Base-by-base conservation (phyloP, 1,284 basidiomycete genomes). In the Pisolithus thermaeus region DNA sequence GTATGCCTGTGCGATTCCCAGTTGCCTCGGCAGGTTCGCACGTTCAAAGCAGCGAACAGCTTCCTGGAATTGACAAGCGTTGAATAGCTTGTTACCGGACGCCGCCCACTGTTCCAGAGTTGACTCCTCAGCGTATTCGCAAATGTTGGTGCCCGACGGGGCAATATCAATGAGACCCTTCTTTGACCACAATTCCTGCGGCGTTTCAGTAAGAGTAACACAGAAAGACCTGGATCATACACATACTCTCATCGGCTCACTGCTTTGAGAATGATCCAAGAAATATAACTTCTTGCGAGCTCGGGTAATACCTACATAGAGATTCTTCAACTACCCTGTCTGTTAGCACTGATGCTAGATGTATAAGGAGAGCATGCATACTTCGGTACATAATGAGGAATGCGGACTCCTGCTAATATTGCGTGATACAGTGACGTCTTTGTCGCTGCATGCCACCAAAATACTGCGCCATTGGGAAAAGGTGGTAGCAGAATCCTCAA, bases 261-360 rank as follows among this genome's bases (percentile, higher is more conserved):
- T 72, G 46, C 73, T 79, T 4, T 72, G 67, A 1, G 83, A 86
- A 23, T 71, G 70, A 62, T 87, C 86, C 6, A 76, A 75, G 9
- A 87, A 79, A 80, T 83, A 85, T 1, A 87, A 60, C 46, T 83
- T 82, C 54, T 80, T 82, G 36, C 82, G 72, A 1, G 84, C 84
- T 38, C 86, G 65, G 0, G 86, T 88, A 39, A 87, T 74, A 0
- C 84, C 85, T 3, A 88, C 85, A 51, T 88, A 87, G 0, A 88
- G 66, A 49, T 73, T 75, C 58, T 87, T 86, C 25, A 87, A 65
- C 83, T 86, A 50, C 30, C n/a, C 39, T 5, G 20, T 41, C 7
- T 45, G 3, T 45, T 12, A 36, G 14, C 50, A 32, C n/a, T 18
- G 55, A 11, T 11, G 45, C 48, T 20, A 18, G 23, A 40, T 20